Conservation (phyloP, 257 asterid genomes). For the Voacanga thouarsii region DNA sequence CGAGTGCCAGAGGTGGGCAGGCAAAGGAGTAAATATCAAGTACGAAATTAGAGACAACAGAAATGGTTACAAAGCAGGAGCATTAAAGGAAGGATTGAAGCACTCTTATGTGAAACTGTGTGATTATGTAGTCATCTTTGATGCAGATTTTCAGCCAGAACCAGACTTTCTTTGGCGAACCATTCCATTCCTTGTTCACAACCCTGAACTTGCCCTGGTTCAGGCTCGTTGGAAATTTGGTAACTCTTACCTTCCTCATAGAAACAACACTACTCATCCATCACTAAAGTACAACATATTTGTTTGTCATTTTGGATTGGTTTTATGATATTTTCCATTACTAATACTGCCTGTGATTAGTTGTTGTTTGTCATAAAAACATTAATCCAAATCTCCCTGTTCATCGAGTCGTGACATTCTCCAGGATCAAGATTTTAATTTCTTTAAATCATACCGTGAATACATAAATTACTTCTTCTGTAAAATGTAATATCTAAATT, state of each 20-base stretch:
- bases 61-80: conserved; percentile 95
- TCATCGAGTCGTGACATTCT: not conserved
- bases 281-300: too few relatives aligned
- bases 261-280: not conserved
- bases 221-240: conserved; percentile 98
- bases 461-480: too few relatives aligned
- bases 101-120: conserved; percentile 75
- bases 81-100: conserved; percentile 72
- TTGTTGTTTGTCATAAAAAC: not conserved
- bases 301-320: too few relatives aligned
- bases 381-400: not conserved
- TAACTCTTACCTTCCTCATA: conserved; percentile 7
- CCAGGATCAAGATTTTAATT: too few relatives aligned
- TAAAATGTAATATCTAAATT: too few relatives aligned
- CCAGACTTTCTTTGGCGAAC: conserved; percentile 88
- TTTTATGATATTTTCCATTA: too few relatives aligned
- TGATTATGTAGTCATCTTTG: conserved; percentile 80
- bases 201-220: conserved; percentile 77
- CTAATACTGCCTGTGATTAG: too few relatives aligned
- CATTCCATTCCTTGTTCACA: conserved; percentile 71
- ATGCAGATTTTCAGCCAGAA: conserved; percentile 95
- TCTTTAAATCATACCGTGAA: too few relatives aligned
- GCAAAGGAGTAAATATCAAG: conserved; percentile 85
- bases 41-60: conserved; percentile 87
- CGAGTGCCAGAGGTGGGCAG: conserved; percentile 94